phyloP scores from a whole-genome alignment of 306 rosid genomes.

The Gillenia trifoliata region DNA sequence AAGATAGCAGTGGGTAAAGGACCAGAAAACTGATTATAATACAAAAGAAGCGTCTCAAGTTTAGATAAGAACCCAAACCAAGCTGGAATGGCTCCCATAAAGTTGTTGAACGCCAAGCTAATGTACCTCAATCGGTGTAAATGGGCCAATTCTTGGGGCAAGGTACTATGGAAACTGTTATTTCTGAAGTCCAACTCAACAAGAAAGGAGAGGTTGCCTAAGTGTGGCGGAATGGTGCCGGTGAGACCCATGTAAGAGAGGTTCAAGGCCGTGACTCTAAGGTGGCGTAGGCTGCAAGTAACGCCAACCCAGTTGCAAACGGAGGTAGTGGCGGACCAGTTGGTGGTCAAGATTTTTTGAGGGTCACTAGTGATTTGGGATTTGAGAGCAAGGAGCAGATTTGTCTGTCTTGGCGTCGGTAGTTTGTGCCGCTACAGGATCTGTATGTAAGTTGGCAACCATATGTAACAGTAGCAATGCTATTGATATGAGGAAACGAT shows the following conservation, averaged over 20 bases:
- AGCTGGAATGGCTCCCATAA: slow-evolving; percentile 3
- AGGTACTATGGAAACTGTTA: slow-evolving; percentile 6
- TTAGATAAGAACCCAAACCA: background rate
- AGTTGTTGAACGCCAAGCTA: background rate
- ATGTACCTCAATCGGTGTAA: background rate
- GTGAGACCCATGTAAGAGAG: slow-evolving; percentile 12
- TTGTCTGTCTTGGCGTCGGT: slow-evolving; percentile 12
- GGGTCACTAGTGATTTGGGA: slow-evolving; percentile 16
- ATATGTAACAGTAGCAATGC: too few species aligned
- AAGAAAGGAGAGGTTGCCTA: slow-evolving; percentile 12
- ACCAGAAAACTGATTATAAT: background rate
- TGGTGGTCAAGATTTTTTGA: background rate
- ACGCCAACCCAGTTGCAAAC: slow-evolving; percentile 22
- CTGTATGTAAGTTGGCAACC: too few species aligned
- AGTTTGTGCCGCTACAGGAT: background rate
- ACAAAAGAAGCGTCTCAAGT: background rate
- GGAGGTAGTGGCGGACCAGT: slow-evolving; percentile 6
- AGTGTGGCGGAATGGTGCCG: slow-evolving; percentile 3
- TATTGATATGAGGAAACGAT: too few species aligned
- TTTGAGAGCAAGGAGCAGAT: slow-evolving; percentile 23
- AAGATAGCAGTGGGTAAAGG: background rate
- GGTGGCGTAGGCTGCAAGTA: background rate
- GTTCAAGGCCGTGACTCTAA: background rate
- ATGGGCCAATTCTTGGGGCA: background rate
- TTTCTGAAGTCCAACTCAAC: background rate